phyloP scores from a whole-genome alignment of 164 flowering plant genomes.

The Vitis rotundifolia region DNA sequence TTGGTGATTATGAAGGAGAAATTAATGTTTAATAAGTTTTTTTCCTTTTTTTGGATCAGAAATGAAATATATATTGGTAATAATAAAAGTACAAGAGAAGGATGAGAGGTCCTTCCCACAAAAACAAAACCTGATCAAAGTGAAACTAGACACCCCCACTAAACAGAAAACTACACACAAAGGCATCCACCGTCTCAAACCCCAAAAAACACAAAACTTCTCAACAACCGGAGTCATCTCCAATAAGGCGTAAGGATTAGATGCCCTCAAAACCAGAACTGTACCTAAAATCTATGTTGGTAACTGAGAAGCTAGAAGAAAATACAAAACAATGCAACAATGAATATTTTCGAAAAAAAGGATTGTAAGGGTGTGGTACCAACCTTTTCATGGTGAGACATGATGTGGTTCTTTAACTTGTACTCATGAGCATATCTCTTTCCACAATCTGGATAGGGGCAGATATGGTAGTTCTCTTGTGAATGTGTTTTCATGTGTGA shows the following conservation, averaged over 20 bases:
- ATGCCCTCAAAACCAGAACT: not conserved
- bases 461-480: slow-evolving; percentile 90
- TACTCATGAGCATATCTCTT: slow-evolving; percentile 98
- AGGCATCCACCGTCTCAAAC: too few species aligned
- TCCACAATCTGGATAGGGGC: slow-evolving; percentile 93
- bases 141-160: too few species aligned
- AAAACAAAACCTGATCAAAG: too few species aligned
- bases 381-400: slow-evolving; percentile 93
- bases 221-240: too few species aligned
- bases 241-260: not conserved
- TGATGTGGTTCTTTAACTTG: slow-evolving; percentile 87
- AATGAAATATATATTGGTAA: too few species aligned
- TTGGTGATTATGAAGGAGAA: not conserved
- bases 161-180: too few species aligned
- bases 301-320: not conserved
- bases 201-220: too few species aligned
- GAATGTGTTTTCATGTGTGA: slow-evolving; percentile 99
- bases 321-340: not conserved
- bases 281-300: not conserved
- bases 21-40: too few species aligned
- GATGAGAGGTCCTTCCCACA: too few species aligned
- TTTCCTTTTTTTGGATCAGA: too few species aligned
- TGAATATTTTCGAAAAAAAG: not conserved
- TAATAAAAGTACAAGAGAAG: too few species aligned
- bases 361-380: slow-evolving; percentile 10